Conservation (phyloP, 2,329 filamentous ascomycete genomes). For the Neodidymelliopsis sp. region DNA sequence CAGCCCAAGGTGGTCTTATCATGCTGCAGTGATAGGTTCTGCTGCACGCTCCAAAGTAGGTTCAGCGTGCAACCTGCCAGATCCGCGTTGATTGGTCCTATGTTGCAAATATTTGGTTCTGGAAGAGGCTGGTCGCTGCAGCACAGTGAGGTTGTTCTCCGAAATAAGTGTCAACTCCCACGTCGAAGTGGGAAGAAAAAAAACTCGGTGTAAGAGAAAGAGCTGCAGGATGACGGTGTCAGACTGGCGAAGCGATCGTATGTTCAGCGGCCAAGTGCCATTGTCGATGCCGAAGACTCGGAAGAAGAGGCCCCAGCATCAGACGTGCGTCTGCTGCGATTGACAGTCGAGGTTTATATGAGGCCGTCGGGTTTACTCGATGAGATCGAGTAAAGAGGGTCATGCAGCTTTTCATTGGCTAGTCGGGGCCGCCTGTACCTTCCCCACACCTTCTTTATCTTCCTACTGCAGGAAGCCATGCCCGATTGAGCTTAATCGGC, state of each 20-base stretch:
- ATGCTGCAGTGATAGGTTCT: no score
- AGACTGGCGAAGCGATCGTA: background rate
- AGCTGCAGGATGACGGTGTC: background rate
- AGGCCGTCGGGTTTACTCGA: conserved; percentile 34
- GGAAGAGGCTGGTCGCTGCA: no score
- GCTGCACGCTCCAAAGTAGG: no score
- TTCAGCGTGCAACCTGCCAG: no score
- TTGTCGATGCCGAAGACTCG: conserved; percentile 2
- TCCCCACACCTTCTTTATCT: conserved; percentile 40
- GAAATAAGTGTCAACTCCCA: no score
- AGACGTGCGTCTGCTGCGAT: conserved; percentile 10
- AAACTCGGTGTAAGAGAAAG: background rate
- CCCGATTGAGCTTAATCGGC: conserved; percentile 11
- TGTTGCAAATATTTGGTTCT: no score
- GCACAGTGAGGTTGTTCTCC: no score
- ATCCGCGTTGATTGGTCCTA: no score
- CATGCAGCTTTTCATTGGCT: conserved; percentile 25
- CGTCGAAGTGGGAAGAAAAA: background rate
- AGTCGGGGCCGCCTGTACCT: conserved; percentile 8
- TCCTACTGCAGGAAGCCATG: conserved; percentile 15
- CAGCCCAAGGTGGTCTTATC: no score
- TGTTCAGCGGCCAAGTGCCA: background rate
- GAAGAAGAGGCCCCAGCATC: conserved; percentile 4
- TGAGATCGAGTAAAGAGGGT: conserved; percentile 37
- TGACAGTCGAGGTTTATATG: conserved; percentile 21